Evolutionary conservation across 2,329 filamentous ascomycete genomes (phyloP).

Genomic region (Dactylella cylindrospora): DNA sequence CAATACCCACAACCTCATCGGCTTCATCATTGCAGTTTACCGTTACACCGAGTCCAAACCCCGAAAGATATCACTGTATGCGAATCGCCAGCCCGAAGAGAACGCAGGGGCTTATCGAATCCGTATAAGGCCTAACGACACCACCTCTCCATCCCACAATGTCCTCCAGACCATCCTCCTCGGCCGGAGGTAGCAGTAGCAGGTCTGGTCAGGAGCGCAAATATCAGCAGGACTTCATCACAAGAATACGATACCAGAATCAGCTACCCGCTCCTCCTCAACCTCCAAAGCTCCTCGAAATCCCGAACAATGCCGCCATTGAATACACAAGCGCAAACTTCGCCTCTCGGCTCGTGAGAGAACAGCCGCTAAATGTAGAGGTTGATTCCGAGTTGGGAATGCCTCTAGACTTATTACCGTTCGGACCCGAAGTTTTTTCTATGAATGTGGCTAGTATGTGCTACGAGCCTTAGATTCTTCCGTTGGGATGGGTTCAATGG

Average conservation of each 20-base stretch:
- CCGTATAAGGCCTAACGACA: conserved; percentile 1
- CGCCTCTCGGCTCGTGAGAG: conserved; percentile 81
- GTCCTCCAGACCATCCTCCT: conserved; percentile 38
- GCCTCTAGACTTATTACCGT: conserved; percentile 84
- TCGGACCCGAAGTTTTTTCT: conserved; percentile 20
- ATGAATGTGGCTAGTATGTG: conserved; percentile 49
- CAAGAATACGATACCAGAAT: conserved; percentile 92
- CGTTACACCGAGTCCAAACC: neutral
- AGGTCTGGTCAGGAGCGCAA: conserved; percentile 42
- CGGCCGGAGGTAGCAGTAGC: conserved; percentile 28
- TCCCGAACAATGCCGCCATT: conserved; percentile 86
- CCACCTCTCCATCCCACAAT: conserved; percentile 12
- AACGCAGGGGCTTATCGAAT: too few species aligned
- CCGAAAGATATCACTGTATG: neutral
- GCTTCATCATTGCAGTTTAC: neutral
- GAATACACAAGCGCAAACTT: conserved; percentile 91
- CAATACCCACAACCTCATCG: conserved; percentile 5
- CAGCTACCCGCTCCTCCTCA: conserved; percentile 89
- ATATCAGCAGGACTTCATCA: conserved; percentile 94
- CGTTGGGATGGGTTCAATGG: conserved; percentile 31
- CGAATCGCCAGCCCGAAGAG: too few species aligned
- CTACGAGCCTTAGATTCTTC: conserved; percentile 39
- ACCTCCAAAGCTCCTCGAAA: conserved; percentile 93
- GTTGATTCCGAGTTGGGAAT: conserved; percentile 97
- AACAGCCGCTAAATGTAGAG: conserved; percentile 94